A percentile compares a stretch with the other conserved stretches of the same genome.
phyloP scores from a whole-genome alignment of 2,329 filamentous ascomycete genomes.

The Hypoxylon rubiginosum region DNA sequence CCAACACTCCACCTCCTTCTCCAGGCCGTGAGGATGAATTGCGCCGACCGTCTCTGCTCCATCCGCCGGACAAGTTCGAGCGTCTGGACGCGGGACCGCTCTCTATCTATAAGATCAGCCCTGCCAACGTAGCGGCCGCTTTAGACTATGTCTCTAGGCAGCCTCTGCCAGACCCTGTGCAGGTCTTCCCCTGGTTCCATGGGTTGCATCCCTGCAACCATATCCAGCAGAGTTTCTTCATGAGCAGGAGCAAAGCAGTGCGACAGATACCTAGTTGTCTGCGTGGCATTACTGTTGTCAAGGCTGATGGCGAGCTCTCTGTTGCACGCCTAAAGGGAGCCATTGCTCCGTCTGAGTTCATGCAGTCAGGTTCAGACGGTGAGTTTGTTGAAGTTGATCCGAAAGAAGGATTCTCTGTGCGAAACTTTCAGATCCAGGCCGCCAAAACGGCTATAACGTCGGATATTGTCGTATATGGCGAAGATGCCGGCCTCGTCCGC shows the following conservation, averaged over 20 bases:
- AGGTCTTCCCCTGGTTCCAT: constrained; percentile 96
- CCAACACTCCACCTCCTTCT: constrained; percentile 75
- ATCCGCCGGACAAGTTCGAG: constrained; percentile 77
- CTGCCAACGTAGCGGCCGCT: constrained; percentile 76
- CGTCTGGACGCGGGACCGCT: constrained; percentile 65
- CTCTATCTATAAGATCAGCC: constrained; percentile 79
- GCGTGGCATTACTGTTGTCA: constrained; percentile 86
- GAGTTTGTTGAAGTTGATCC: constrained; percentile 89
- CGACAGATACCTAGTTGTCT: constrained; percentile 81
- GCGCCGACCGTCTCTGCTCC: constrained; percentile 77
- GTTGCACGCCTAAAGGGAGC: constrained; percentile 87
- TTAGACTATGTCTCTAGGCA: constrained; percentile 82
- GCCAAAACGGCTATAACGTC: constrained; percentile 89
- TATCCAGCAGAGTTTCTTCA: constrained; percentile 91
- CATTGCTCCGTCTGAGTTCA: constrained; percentile 83
- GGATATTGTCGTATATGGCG: constrained; percentile 93
- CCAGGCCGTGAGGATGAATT: constrained; percentile 68
- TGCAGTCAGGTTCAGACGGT: constrained; percentile 65
- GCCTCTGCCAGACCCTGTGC: constrained; percentile 84
- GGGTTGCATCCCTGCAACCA: constrained; percentile 91
- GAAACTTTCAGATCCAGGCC: constrained; percentile 97
- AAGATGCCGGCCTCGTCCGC: constrained; percentile 71
- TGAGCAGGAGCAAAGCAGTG: constrained; percentile 78
- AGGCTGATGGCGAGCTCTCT: constrained; percentile 84
- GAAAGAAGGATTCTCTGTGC: constrained; percentile 89